Conservation (phyloP, 2,329 filamentous ascomycete genomes). For the Cylindrodendrum hubeiense region DNA sequence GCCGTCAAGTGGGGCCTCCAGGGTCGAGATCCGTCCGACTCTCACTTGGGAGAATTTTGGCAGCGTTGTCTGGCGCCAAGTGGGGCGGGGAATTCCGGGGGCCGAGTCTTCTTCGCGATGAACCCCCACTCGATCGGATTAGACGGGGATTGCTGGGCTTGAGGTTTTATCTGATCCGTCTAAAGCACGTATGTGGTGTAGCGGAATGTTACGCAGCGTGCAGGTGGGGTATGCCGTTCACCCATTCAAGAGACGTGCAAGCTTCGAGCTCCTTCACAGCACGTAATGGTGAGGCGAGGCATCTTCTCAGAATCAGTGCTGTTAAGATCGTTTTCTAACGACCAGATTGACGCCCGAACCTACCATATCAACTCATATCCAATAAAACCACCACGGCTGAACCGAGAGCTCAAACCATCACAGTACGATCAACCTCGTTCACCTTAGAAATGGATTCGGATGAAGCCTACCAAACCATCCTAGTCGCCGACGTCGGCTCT, state of each 20-base stretch:
- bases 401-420: too few species aligned
- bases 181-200: too few species aligned
- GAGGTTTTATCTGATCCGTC: neutral
- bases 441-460: neutral
- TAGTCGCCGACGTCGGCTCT: conserved; percentile 14
- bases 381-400: too few species aligned
- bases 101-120: neutral
- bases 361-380: too few species aligned
- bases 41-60: conserved; percentile 39
- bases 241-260: too few species aligned
- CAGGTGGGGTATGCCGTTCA: too few species aligned
- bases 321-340: too few species aligned
- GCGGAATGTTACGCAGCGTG: too few species aligned
- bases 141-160: neutral
- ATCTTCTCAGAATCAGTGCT: too few species aligned
- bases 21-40: neutral
- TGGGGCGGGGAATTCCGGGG: neutral
- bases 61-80: neutral
- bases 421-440: neutral
- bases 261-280: too few species aligned
- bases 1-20: conserved; percentile 15
- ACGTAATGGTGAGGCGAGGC: too few species aligned
- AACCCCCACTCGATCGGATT: neutral
- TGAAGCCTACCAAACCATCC: neutral
- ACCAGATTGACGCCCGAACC: too few species aligned